Base-by-base conservation (phyloP, 2,329 filamentous ascomycete genomes). In the Pseudomassariella vexata region DNA sequence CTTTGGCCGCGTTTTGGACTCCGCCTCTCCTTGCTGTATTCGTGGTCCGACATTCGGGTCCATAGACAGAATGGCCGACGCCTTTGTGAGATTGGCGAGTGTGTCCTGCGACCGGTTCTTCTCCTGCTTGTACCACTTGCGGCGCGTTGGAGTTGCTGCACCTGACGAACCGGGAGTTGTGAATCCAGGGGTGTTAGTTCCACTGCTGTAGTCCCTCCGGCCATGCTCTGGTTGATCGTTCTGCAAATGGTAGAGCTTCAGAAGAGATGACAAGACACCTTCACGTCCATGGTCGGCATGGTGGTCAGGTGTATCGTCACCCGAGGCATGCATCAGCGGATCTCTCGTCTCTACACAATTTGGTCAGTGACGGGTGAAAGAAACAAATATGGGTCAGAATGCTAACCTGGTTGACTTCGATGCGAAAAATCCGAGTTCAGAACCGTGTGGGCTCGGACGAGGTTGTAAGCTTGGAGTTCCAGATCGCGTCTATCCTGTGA, bases 51-150 rank as follows among this genome's bases (percentile, higher is more conserved):
- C 30, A 17, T 39, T 38, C 23, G 22, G 46, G 46, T 35, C 34
- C n/a, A n/a, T n/a, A 5, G 38, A 36, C 12, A 42, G 29, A 18
- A 39, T 39, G 4, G 60, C 58, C 1, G 66, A 68, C n/a, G 66
- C 66, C 34, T 62, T 63, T 9, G 67, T 59, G 22, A 69, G 55
- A 29, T 63, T 69, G 38, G 61, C 57, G 16, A 69, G 51, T 0
- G 66, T 69, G 16, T 68, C 65, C 25, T 60, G 57, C 2, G 66
- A 68, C 6, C 56, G 59, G 39, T 65, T 63, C 44, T 65, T 59
- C 6, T 31, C 19, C 15, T 39, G 33, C 30, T 68, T 61, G 43
- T 69, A 69, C 66, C 66, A 69, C 35, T 68, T 69, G 38, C 52
- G 57, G 25, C 56, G 53, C 22, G 48, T 65, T 5, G 65, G 65